Percentiles rank a stretch among this genome's conserved stretches.
Conservation (phyloP, 1,139 yeast genomes). For the Zygosaccharomyces pseudobailii region DNA sequence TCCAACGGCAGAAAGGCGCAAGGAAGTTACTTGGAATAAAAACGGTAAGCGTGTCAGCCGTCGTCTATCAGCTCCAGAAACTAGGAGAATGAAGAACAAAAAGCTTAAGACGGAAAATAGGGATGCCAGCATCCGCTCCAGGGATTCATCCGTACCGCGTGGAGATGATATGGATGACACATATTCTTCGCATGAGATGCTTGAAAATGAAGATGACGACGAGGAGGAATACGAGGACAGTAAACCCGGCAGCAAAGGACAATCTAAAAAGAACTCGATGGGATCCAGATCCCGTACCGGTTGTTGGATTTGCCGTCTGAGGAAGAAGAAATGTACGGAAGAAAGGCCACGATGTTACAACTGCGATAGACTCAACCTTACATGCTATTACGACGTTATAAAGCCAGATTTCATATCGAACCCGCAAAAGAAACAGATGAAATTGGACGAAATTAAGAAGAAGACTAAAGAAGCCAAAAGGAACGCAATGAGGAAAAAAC, state of each 20-base stretch:
- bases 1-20: slow-evolving; percentile 12
- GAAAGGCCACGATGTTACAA: slow-evolving; percentile 53
- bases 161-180: slow-evolving; percentile 9
- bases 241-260: slow-evolving; percentile 5
- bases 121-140: background rate
- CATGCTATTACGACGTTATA: slow-evolving; percentile 43
- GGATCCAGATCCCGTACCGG: slow-evolving; percentile 51
- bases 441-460: slow-evolving; percentile 47
- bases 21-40: slow-evolving; percentile 33
- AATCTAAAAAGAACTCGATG: slow-evolving; percentile 18
- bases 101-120: slow-evolving; percentile 4
- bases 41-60: slow-evolving; percentile 31
- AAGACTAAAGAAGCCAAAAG: slow-evolving; percentile 35
- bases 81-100: slow-evolving; percentile 7
- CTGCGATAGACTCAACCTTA: slow-evolving; percentile 47
- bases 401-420: slow-evolving; percentile 56
- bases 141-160: slow-evolving; percentile 2
- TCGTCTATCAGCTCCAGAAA: slow-evolving; percentile 18
- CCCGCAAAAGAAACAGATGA: slow-evolving; percentile 38
- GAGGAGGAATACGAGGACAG: slow-evolving; percentile 12
- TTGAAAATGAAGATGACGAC: slow-evolving; percentile 5
- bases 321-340: slow-evolving; percentile 63
- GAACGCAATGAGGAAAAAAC: slow-evolving; percentile 31
- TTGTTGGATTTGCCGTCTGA: slow-evolving; percentile 65
- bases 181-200: slow-evolving; percentile 2